Conservation (phyloP, 495 filamentous ascomycete genomes). For the Trichocladium uniseriatum region DNA sequence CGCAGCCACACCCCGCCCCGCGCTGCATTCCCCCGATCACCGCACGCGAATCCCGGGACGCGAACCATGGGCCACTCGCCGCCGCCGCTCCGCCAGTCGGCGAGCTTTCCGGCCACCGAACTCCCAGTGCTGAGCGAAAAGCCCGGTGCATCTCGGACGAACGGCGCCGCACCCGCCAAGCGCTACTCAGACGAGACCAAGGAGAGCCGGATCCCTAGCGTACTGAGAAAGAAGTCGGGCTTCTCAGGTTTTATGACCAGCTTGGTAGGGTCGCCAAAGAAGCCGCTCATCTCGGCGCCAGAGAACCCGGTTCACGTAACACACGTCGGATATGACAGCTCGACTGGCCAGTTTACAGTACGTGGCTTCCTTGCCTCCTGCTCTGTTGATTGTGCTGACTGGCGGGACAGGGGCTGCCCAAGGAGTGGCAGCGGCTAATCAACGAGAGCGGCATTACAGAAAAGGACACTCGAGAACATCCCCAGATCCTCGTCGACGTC, state of each 20-base stretch:
- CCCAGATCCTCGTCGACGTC: slow-evolving; percentile 87
- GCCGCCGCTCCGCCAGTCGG: slow-evolving; percentile 64
- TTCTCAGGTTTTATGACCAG: slow-evolving; percentile 94
- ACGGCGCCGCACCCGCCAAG: slow-evolving; percentile 56
- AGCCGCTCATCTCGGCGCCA: slow-evolving; percentile 86
- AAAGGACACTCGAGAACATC: slow-evolving; percentile 90
- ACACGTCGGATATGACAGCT: slow-evolving; percentile 94
- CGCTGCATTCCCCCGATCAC: slow-evolving; percentile 43
- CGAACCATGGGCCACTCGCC: slow-evolving; percentile 37
- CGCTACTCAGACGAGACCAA: slow-evolving; percentile 78
- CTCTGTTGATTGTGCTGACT: slow-evolving; percentile 22
- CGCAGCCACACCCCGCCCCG: slow-evolving; percentile 34
- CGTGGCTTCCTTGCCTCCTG: slow-evolving; percentile 28
- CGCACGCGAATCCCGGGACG: slow-evolving; percentile 51
- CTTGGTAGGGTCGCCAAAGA: slow-evolving; percentile 80
- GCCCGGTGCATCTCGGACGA: slow-evolving; percentile 39
- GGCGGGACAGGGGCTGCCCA: slow-evolving; percentile 69
- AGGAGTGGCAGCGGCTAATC: slow-evolving; percentile 94
- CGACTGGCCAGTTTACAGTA: slow-evolving; percentile 94
- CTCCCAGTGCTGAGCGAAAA: slow-evolving; percentile 40
- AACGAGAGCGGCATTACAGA: slow-evolving; percentile 94
- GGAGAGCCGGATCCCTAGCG: slow-evolving; percentile 44
- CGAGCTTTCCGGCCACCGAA: slow-evolving; percentile 63
- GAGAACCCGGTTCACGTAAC: slow-evolving; percentile 97
- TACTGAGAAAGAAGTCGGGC: slow-evolving; percentile 79